A percentile compares a stretch with the other conserved stretches of the same genome.
Conservation (phyloP, 441 rosid genomes). For the Theobroma grandiflorum region DNA sequence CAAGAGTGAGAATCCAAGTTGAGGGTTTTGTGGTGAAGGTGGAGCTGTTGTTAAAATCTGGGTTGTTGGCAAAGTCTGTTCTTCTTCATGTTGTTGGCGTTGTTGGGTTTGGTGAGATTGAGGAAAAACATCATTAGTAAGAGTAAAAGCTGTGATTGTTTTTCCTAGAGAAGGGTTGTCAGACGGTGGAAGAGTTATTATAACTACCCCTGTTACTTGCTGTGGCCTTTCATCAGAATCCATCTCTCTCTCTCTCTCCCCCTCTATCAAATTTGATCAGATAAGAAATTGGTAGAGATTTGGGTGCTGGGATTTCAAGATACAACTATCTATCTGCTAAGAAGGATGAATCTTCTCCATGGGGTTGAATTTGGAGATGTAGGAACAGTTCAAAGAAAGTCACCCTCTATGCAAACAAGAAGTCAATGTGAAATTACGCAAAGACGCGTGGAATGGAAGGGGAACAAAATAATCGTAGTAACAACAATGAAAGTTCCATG, state of each 20-base stretch:
- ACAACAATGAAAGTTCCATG: not conserved
- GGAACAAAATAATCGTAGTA: not conserved
- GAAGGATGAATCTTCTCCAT: not conserved
- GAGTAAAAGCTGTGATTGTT: constrained; percentile 84
- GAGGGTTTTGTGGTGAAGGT: constrained; percentile 46
- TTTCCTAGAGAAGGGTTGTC: constrained; percentile 83
- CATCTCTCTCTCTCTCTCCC: constrained; percentile 44
- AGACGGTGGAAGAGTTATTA: constrained; percentile 88
- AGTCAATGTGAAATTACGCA: not conserved
- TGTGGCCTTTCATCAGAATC: constrained; percentile 50
- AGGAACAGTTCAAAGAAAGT: not conserved
- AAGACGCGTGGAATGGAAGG: not conserved
- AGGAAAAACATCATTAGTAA: constrained; percentile 48
- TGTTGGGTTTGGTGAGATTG: constrained; percentile 34
- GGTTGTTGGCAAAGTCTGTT: constrained; percentile 3
- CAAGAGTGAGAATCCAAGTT: constrained; percentile 40
- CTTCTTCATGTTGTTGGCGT: constrained; percentile 19
- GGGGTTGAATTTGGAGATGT: not conserved
- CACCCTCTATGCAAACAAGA: not conserved
- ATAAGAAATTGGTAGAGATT: constrained; percentile 1
- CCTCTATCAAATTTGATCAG: constrained; percentile 8
- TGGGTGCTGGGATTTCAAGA: not conserved
- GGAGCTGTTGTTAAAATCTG: constrained; percentile 10
- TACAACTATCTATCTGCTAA: not conserved
- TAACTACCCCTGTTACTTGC: constrained; percentile 60